These are phyloP conservation scores for Lactarius deliciosus DNA, from an alignment of 768 basidiomycete species.

Conservation along the genomic window DNA sequence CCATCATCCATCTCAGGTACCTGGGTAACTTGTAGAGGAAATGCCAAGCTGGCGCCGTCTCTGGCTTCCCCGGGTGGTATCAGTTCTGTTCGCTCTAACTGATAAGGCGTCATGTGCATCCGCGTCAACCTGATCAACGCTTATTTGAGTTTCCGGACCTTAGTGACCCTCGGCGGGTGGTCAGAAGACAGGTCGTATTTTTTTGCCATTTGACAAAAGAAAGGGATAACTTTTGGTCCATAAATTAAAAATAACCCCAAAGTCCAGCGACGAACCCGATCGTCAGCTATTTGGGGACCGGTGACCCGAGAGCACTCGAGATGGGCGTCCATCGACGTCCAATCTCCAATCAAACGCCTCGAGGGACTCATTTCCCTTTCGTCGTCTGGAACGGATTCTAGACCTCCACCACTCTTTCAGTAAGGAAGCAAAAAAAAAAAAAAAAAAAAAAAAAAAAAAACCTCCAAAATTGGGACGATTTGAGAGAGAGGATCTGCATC, in stretches of 20 bases:
- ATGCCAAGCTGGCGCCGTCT: not conserved
- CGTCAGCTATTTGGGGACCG: not conserved
- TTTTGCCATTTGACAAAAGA: not conserved
- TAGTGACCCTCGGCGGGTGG: not conserved
- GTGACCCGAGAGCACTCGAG: not conserved
- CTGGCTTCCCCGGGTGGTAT: not conserved
- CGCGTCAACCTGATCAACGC: constrained; percentile 15
- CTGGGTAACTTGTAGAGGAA: not conserved
- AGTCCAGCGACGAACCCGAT: constrained; percentile 19
- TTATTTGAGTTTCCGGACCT: constrained; percentile 24
- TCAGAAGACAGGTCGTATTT: constrained; percentile 2
- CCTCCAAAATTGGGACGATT: not conserved
- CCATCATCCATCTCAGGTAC: not conserved
- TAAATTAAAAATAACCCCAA: not conserved
- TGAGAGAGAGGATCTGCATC: not conserved
- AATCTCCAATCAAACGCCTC: constrained; percentile 2
- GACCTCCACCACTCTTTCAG: not conserved
- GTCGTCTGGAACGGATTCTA: not conserved
- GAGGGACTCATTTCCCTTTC: not conserved
- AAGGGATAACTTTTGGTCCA: not conserved
- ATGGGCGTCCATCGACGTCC: not conserved
- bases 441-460: not conserved
- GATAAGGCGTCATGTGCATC: constrained; percentile 24
- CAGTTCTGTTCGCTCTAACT: not conserved
- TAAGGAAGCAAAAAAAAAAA: not conserved